Percentiles rank a stretch among this genome's conserved stretches.
These are phyloP conservation scores for Rhodotorula paludigena DNA, from an alignment of 768 basidiomycete genomes.

Conservation along the genomic window DNA sequence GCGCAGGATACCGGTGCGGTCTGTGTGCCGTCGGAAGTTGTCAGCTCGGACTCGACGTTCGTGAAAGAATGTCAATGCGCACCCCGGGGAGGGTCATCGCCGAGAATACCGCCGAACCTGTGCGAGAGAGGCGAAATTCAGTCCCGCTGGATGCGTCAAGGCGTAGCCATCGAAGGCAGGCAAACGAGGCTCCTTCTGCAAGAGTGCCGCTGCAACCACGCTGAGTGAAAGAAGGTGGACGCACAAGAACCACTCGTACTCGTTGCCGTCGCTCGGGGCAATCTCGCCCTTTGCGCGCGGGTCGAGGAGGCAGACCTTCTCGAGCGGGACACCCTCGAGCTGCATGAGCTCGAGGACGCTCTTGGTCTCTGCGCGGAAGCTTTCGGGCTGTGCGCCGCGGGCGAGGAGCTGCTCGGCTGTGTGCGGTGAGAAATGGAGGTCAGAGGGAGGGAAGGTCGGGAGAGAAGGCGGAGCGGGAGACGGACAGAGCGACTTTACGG, in stretches of 20 bases:
- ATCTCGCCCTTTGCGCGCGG: constrained; percentile 71
- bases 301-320: constrained; percentile 84
- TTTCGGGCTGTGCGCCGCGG: constrained; percentile 46
- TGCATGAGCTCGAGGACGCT: constrained; percentile 61
- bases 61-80: not conserved
- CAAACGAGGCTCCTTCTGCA: too few species aligned
- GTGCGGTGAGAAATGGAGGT: not conserved
- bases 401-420: constrained; percentile 23
- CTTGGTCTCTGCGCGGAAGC: constrained; percentile 52
- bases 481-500: constrained; percentile 55
- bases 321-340: constrained; percentile 49
- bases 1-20: constrained; percentile 83
- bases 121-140: not conserved
- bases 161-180: not conserved
- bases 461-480: constrained; percentile 43
- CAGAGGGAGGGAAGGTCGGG: constrained; percentile 34
- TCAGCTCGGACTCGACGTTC: not conserved
- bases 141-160: too few species aligned
- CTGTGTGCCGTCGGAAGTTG: constrained; percentile 44
- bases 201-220: not conserved
- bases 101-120: constrained; percentile 52
- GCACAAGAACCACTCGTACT: constrained; percentile 79
- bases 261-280: constrained; percentile 67
- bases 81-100: constrained; percentile 83
- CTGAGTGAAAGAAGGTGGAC: not conserved